phyloP scores from a whole-genome alignment of 2,329 filamentous ascomycete species.

The Endoconidiophora laricicola region DNA sequence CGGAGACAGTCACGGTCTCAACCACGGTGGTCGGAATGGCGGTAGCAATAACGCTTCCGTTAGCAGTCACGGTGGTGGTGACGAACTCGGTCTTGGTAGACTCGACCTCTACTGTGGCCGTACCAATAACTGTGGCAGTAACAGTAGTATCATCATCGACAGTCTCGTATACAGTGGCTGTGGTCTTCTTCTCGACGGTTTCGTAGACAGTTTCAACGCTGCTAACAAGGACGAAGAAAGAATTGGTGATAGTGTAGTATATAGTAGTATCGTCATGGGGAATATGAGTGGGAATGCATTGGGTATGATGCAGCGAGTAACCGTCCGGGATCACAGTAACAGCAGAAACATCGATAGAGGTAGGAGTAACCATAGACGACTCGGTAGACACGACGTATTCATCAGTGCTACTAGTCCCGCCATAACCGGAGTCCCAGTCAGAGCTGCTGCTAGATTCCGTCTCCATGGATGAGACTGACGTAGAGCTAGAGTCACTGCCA shows the following conservation, averaged over 20 bases:
- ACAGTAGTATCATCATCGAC: not conserved
- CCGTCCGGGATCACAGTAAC: not conserved
- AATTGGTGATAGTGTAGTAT: slow-evolving; percentile 14
- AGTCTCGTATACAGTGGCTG: slow-evolving; percentile 11
- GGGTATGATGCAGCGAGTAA: slow-evolving; percentile 6
- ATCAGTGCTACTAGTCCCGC: no score
- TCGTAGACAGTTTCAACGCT: slow-evolving; percentile 12
- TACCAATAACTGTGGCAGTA: slow-evolving; percentile 10
- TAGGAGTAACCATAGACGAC: no score
- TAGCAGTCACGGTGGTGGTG: not conserved
- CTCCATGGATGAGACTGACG: not conserved
- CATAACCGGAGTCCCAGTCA: not conserved
- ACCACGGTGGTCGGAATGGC: not conserved
- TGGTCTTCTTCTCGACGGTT: slow-evolving; percentile 14
- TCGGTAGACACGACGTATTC: no score
- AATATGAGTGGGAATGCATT: slow-evolving; percentile 1
- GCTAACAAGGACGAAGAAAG: slow-evolving; percentile 14
- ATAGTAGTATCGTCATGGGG: slow-evolving; percentile 8
- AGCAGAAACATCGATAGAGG: no score
- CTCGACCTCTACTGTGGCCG: not conserved
- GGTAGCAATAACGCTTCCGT: not conserved
- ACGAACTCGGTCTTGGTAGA: not conserved
- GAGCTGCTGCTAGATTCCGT: not conserved
- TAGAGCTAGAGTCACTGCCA: not conserved
- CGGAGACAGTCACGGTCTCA: not conserved